Evolutionary conservation across 257 asterid genomes (phyloP).

Genomic region (Anisodus tanguticus): DNA sequence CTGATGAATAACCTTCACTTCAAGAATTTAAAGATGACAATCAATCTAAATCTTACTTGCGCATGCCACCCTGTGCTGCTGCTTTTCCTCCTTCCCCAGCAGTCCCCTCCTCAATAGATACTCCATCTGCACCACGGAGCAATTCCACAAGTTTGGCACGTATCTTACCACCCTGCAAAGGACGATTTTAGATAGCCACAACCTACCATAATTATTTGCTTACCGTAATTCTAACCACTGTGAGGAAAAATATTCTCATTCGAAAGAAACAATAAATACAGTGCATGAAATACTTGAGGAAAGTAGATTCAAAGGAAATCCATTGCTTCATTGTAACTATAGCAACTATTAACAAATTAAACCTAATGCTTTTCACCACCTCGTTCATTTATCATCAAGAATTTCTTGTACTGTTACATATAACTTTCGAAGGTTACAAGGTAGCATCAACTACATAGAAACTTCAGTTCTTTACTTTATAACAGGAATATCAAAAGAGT

Average conservation of each 20-base stretch:
- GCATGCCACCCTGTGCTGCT: slow-evolving; percentile 98
- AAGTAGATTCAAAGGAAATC: background rate
- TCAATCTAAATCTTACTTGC: slow-evolving; percentile 56
- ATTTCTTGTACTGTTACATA: background rate
- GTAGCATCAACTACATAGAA: background rate
- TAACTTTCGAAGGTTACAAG: slow-evolving; percentile 15
- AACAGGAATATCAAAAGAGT: background rate
- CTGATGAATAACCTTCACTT: background rate
- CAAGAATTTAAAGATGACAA: background rate
- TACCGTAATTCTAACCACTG: background rate
- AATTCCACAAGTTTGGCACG: slow-evolving; percentile 85
- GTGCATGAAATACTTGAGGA: background rate
- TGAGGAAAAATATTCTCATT: background rate
- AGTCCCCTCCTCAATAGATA: slow-evolving; percentile 87
- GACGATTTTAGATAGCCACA: background rate
- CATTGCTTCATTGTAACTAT: background rate
- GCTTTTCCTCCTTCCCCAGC: slow-evolving; percentile 87
- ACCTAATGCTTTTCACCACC: background rate
- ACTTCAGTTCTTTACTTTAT: background rate
- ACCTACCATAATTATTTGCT: background rate
- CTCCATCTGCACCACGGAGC: slow-evolving; percentile 73
- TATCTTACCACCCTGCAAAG: slow-evolving; percentile 92
- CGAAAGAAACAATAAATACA: background rate
- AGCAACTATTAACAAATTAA: background rate
- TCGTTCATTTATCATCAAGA: background rate